Evolutionary conservation across 108 stramenopile species (phyloP).

Genomic region (Schizochytrium sp.): DNA sequence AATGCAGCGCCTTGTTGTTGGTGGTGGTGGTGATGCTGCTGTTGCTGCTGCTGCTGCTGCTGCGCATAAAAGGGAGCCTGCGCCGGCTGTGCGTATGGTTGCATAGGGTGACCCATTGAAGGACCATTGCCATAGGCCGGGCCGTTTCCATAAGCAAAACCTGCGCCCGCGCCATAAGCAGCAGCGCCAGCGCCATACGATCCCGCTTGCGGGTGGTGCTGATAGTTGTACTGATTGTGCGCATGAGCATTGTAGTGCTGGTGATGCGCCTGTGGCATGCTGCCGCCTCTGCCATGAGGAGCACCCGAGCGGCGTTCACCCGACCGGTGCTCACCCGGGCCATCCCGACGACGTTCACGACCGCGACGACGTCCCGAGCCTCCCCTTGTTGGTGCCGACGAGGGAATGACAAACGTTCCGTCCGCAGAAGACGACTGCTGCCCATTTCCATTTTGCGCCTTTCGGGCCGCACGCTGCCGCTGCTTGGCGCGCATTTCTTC

Average conservation of each 20-base stretch:
- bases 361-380: not conserved
- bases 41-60: not conserved
- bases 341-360: not conserved
- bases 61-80: not conserved
- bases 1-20: not conserved
- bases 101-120: too few relatives aligned
- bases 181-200: too few relatives aligned
- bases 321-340: not conserved
- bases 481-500: not conserved
- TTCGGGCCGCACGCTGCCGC: not conserved
- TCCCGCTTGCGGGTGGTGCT: too few relatives aligned
- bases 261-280: too few relatives aligned
- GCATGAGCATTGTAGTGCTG: too few relatives aligned
- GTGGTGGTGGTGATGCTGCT: not conserved
- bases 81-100: too few relatives aligned
- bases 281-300: too few relatives aligned
- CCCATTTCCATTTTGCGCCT: not conserved
- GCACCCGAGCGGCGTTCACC: too few relatives aligned
- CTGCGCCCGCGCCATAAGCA: too few relatives aligned
- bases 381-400: not conserved
- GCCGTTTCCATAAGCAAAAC: too few relatives aligned
- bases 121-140: too few relatives aligned
- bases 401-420: not conserved
- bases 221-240: too few relatives aligned
- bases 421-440: not conserved